Evolutionary conservation across 108 stramenopile species (phyloP).

Genomic region (Skeletonema marinoi): DNA sequence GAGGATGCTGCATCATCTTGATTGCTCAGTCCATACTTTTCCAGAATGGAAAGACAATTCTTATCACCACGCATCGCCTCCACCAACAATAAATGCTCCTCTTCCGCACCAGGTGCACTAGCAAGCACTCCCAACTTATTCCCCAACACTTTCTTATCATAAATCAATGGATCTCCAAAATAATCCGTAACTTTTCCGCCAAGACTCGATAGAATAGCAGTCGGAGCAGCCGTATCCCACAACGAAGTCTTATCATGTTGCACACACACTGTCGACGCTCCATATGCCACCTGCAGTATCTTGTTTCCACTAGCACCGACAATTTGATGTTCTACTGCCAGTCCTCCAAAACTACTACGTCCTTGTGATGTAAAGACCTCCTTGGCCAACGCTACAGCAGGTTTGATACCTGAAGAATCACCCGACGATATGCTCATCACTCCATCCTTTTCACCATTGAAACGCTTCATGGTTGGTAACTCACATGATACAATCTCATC

Average conservation of each 20-base stretch:
- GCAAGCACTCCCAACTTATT: slow-evolving; percentile 73
- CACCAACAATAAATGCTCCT: slow-evolving; percentile 44
- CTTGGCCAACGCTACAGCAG: slow-evolving; percentile 13
- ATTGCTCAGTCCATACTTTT: slow-evolving; percentile 26
- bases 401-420: slow-evolving; percentile 38
- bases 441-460: not conserved
- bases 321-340: slow-evolving; percentile 18
- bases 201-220: slow-evolving; percentile 53
- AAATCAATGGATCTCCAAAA: slow-evolving; percentile 66
- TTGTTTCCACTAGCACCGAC: slow-evolving; percentile 69
- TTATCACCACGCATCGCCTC: slow-evolving; percentile 45
- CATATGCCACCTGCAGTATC: slow-evolving; percentile 40
- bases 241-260: slow-evolving; percentile 35
- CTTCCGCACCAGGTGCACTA: slow-evolving; percentile 29
- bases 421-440: slow-evolving; percentile 53
- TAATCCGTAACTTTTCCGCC: slow-evolving; percentile 72
- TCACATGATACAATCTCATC: not conserved
- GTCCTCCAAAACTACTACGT: too few species aligned
- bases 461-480: not conserved
- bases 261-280: slow-evolving; percentile 48
- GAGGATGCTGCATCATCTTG: slow-evolving; percentile 33
- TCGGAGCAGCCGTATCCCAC: slow-evolving; percentile 74
- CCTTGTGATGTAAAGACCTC: not conserved
- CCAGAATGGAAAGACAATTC: slow-evolving; percentile 43
- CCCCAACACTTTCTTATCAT: slow-evolving; percentile 40